Evolutionary conservation across 305 asterid genomes (phyloP), one percentile per base, ranked within the genome.

Genomic region (Nicotiana rustica): DNA sequence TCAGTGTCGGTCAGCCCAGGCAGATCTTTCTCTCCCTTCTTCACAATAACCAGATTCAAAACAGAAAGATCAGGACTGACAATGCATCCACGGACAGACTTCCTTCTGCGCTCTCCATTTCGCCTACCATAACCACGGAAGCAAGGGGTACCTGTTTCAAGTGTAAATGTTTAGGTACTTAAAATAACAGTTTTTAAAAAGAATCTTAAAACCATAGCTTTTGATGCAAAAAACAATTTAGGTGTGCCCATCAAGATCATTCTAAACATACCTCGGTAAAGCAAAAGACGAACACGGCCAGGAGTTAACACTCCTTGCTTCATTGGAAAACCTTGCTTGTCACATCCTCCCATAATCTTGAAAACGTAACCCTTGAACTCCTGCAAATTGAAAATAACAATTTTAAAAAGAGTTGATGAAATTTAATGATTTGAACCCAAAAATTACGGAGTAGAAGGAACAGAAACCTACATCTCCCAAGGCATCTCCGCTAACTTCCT

Each of bases 251-350:
- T 6, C 1, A 59, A 36, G 8, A 36, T 17, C 59, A 78, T 3
- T 19, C 7, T 7, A 2, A 21, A 81, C 75, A 36, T 10, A 80
- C 83, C 79, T 73, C 79, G 12, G 79, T 73, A 6, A 6, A 73
- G 79, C 62, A 73, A 12, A 73, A 73, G 79, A 35, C 79, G 60
- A 5, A 73, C 79, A 44, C 83, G 83, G 44, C 77, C 83, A 44
- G 77, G 77, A 38, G 83, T 80, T 57, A 80, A 80, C 65, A 80
- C 83, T 64, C 83, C 83, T 49, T 80, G 83, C 35, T 80, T 80
- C 83, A 80, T 80, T 17, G 79, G 79, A 15, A 73, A 73, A 44
- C 79, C 79, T 47, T 73, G 79, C 38, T 73, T 73, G 64, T 73
- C 79, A 73, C 79, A 73, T 10, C 79, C 79, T 73, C 79, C 79